Conservation (phyloP, 1,139 yeast species). For the Suhomyces guaymorum region DNA sequence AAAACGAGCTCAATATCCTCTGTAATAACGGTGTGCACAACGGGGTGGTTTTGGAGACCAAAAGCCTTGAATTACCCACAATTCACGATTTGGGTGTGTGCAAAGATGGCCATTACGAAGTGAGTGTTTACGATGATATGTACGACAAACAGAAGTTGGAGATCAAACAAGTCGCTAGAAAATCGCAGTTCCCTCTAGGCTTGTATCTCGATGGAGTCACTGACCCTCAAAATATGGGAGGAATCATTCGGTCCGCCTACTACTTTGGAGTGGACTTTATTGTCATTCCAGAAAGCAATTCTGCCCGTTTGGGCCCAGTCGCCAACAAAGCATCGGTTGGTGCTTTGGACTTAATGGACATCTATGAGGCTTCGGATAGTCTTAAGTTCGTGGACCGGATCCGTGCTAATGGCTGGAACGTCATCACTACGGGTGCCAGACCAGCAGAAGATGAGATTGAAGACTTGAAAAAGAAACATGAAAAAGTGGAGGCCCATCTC, state of each 20-base stretch:
- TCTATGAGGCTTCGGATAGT: slow-evolving; percentile 60
- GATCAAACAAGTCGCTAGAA: slow-evolving; percentile 10
- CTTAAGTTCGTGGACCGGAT: slow-evolving; percentile 61
- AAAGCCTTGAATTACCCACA: slow-evolving; percentile 51
- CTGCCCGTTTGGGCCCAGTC: slow-evolving; percentile 74
- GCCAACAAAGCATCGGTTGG: slow-evolving; percentile 86
- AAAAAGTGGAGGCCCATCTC: slow-evolving; percentile 21
- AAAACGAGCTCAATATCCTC: slow-evolving; percentile 59
- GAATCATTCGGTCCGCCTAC: slow-evolving; percentile 78
- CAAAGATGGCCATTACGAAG: slow-evolving; percentile 31
- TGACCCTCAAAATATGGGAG: slow-evolving; percentile 91
- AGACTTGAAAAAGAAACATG: slow-evolving; percentile 24
- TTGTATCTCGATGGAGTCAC: slow-evolving; percentile 78
- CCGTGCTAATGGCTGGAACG: slow-evolving; percentile 64
- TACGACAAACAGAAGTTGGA: slow-evolving; percentile 18
- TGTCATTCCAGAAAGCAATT: slow-evolving; percentile 66
- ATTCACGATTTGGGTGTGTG: slow-evolving; percentile 36
- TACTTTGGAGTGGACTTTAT: slow-evolving; percentile 84
- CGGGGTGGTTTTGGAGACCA: slow-evolving; percentile 72
- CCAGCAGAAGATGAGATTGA: slow-evolving; percentile 22
- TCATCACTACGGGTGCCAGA: slow-evolving; percentile 61
- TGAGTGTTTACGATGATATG: slow-evolving; percentile 23
- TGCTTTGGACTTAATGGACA: slow-evolving; percentile 73
- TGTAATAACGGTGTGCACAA: slow-evolving; percentile 78
- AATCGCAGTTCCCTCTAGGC: slow-evolving; percentile 59